Conservation (phyloP, 768 basidiomycete genomes). For the Suillus cothurnatus region DNA sequence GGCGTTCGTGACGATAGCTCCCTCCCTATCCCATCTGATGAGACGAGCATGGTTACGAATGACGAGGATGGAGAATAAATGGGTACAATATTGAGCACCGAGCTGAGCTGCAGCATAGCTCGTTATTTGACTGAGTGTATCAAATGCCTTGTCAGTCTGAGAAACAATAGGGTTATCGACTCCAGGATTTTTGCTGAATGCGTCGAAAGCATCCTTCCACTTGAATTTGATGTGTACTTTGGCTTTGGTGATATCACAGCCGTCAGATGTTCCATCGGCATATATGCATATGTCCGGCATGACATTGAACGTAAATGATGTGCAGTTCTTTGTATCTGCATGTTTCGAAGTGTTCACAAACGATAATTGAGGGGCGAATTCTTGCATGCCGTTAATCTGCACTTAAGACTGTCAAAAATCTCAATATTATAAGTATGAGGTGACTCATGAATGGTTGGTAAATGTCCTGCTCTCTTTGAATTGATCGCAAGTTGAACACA, state of each 20-base stretch:
- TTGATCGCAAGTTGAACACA: background rate
- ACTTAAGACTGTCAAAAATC: background rate
- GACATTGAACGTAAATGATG: background rate
- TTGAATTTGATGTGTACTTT: background rate
- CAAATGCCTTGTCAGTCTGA: background rate
- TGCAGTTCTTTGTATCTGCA: conserved; percentile 1
- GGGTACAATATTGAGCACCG: conserved; percentile 19
- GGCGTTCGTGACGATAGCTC: conserved; percentile 11
- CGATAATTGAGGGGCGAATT: conserved; percentile 6
- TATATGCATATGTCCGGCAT: background rate
- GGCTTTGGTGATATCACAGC: background rate
- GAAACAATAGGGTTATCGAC: background rate
- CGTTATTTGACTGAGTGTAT: conserved; percentile 22
- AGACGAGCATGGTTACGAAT: conserved; percentile 9
- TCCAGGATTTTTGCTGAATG: background rate
- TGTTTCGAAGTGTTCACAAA: conserved; percentile 2
- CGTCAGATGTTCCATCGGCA: background rate
- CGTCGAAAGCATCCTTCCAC: background rate
- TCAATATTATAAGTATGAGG: background rate
- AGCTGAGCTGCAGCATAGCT: conserved; percentile 20
- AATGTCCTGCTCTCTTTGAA: background rate
- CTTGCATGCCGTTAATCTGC: conserved; percentile 6
- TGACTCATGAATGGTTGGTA: conserved; percentile 8
- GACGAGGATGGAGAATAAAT: conserved; percentile 18
- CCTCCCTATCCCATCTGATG: conserved; percentile 18